Base-by-base conservation (phyloP, 2,329 filamentous ascomycete genomes). In the Diaporthe helianthi region DNA sequence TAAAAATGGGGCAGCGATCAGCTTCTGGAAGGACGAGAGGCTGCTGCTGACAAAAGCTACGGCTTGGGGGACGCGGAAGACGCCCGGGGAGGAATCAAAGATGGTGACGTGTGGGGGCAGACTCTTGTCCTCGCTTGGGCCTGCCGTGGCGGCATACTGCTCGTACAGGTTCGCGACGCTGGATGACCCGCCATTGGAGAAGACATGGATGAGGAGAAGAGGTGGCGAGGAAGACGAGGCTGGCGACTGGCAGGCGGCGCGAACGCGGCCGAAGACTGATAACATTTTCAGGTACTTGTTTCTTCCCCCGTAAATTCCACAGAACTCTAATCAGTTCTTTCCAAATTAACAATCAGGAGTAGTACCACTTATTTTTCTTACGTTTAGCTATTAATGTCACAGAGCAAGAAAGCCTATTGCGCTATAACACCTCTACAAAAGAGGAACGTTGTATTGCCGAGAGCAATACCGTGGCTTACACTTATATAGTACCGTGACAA, bases 131-230 rank as follows among this genome's bases (percentile, higher is more conserved):
- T 22, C 41, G 38, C 10, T 7, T 4, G 63, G 63, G 24, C 49
- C 33, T 8, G 49, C 51, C 22, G 52, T 58, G n/a, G 65, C 24
- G 9, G 51, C 65, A 53, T 49, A 82, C 12, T 76, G 73, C 38
- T 76, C 71, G 66, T 81, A 81, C 19, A 84, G 72, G 49, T 79
- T 76, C 46, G 76, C 76, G n/a, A 83, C 79, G 46, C 81, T 81
- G 67, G 79, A 79, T 33, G 81, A 78, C 61, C 85, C 85, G 67
- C 85, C 85, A 71, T 87, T 86, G 60, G 85, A 87, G 73, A 87
- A 86, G 29, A 81, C 71, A 72, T 87, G 85, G 15, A 85, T 73
- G 2, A 86, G 78, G 2, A 86, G 78, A 10, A 86, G 76, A 31
- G 77, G 76, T 15, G 78, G 79, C 52, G 58, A 47, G 1, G 75